phyloP scores from a whole-genome alignment of 2,329 filamentous ascomycete genomes.

The Ceratocystiopsis minuta region DNA sequence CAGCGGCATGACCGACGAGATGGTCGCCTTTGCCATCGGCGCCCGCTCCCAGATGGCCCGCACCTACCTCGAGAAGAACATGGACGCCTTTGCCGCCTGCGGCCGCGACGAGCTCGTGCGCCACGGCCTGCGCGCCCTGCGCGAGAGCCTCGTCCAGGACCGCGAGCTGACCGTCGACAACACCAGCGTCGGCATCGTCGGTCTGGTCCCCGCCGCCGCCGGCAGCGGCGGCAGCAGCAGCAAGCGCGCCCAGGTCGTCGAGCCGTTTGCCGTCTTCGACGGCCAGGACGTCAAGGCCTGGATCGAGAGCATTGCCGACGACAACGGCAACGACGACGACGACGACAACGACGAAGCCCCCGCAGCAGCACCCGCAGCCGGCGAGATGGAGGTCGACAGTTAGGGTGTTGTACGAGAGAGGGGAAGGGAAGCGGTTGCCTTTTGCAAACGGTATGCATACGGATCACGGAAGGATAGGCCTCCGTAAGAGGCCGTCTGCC shows the following conservation, averaged over 20 bases:
- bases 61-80: conserved; percentile 85
- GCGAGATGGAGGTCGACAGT: conserved; percentile 26
- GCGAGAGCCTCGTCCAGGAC: conserved; percentile 91
- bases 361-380: conserved; percentile 13
- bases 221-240: conserved; percentile 28
- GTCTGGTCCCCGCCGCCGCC: conserved; percentile 39
- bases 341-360: conserved; percentile 22
- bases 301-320: conserved; percentile 55
- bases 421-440: neutral
- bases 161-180: conserved; percentile 96
- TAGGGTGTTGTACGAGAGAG: conserved; percentile 1
- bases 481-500: too few relatives aligned
- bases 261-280: conserved; percentile 83
- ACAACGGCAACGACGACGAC: conserved; percentile 29
- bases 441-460: too few relatives aligned
- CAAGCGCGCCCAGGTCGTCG: conserved; percentile 32
- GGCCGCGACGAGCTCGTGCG: conserved; percentile 71
- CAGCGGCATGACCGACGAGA: conserved; percentile 89
- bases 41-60: conserved; percentile 93
- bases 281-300: conserved; percentile 72
- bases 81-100: conserved; percentile 63
- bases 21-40: conserved; percentile 89
- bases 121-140: conserved; percentile 79
- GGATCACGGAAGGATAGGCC: too few relatives aligned
- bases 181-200: conserved; percentile 77